Base-by-base conservation (phyloP, 257 asterid species). In the Marsdenia floribunda region DNA sequence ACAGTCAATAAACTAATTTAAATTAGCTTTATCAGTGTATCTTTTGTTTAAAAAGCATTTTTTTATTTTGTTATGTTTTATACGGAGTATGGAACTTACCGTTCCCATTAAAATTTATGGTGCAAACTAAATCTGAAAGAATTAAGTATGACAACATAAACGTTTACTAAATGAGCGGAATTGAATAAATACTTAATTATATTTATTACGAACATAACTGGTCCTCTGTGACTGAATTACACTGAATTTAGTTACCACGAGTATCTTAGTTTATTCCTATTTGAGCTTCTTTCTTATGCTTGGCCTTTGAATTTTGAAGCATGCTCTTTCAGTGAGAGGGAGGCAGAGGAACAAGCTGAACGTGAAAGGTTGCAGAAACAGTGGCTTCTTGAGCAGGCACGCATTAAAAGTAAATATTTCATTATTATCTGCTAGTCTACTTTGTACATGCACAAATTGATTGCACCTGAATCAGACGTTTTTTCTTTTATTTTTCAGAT, bases 341-440 rank as follows among this genome's bases (percentile, higher is more conserved):
- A 95, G 90, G 98, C 99, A 24, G 99, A 92, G 90, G 99, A 95
- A 83, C 96, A 90, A 85, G 98, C 98, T 76, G 98, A 95, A 75
- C 96, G 98, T 75, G 99, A 95, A 88, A 88, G 99, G 84, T 79
- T 95, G 71, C 90, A 88, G 73, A 92, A 89, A 78, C 98, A 87
- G 85, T 95, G 98, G 99, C 50, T 19, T 46, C 71, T 37, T 18
- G 71, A 94, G 83, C 97, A 94, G 79, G 90, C 90, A 72, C 96
- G 89, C 74, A 90, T 94, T 74, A 94, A 94, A 87, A 92, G 97
- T 91, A 57, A 79, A 84, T 80, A 2, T 49, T 49, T 16, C 72
- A 70, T 58, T 72, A 70, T 70, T 50, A 15, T 33, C 61, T 73
- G 11, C 13, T 66, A 2, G 21, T 21, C 38, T 14, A 10, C 50